These are phyloP conservation scores for Wickerhamomyces queroliae DNA, from an alignment of 805 yeast species.

Conservation along the genomic window DNA sequence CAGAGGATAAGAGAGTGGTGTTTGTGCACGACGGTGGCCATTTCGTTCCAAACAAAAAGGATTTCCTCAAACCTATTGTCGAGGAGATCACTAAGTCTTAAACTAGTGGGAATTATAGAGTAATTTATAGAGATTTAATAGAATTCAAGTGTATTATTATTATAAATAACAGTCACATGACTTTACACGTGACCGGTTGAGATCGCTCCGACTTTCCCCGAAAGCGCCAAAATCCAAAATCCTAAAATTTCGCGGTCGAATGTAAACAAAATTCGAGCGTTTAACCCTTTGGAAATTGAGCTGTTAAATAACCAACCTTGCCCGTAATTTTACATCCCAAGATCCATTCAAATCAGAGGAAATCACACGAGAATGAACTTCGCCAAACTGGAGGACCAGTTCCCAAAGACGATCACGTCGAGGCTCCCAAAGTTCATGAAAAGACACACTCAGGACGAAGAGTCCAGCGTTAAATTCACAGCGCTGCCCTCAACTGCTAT, in stretches of 20 bases:
- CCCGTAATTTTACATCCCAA: too few relatives aligned
- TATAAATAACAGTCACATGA: too few relatives aligned
- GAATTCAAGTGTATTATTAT: too few relatives aligned
- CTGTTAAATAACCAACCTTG: too few relatives aligned
- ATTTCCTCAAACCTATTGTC: slow-evolving; percentile 36
- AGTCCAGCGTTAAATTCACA: neutral
- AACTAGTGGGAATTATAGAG: too few relatives aligned
- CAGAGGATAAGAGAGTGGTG: slow-evolving; percentile 36
- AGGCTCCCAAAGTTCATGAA: neutral
- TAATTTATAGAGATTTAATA: too few relatives aligned
- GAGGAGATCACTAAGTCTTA: slow-evolving; percentile 24
- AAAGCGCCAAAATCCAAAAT: too few relatives aligned
- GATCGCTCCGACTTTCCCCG: too few relatives aligned
- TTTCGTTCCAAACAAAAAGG: slow-evolving; percentile 86
- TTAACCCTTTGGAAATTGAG: too few relatives aligned
- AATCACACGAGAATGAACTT: neutral
- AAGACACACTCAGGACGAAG: neutral
- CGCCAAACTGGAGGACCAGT: neutral
- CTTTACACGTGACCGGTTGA: too few relatives aligned
- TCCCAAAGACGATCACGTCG: neutral
- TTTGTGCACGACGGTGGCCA: slow-evolving; percentile 95
- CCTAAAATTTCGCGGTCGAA: too few relatives aligned
- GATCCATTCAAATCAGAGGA: neutral
- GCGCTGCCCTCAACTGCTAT: neutral
- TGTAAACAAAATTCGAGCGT: too few relatives aligned